Evolutionary conservation across 164 flowering plant species (phyloP), one percentile per base, ranked within the genome.

Genomic region (Macadamia tetraphylla): DNA sequence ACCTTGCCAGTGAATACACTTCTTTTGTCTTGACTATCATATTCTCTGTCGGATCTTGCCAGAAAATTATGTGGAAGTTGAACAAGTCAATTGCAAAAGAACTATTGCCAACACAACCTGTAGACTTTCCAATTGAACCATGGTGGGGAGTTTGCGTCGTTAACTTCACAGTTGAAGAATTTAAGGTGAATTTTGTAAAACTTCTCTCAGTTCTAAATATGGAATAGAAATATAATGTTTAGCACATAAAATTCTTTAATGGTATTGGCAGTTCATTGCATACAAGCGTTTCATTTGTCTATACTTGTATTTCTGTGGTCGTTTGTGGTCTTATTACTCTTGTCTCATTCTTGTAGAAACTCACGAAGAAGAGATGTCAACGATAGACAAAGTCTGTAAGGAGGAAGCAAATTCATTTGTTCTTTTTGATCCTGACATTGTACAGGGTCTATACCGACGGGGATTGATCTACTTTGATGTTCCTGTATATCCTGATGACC

Each of bases 51-150:
- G 76, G 92, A 77, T 81, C 81, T 79, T 18, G 79, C 76, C 88
- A 94, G 99, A 94, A 94, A 89, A 89, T 94, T 63, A 94, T 92
- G 99, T 94, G 99, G 99, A 94, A 92, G 88, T 84, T 92, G 73
- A 92, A 92, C 84, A 94, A 94, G 81, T 92, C 99, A 67, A 94
- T 94, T 77, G 98, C 98, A 35, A 94, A 89, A 79, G 99, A 92
- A 76, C 77, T 89, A 63, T 80, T 94, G 77, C 99, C 99, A n/a
- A 79, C 83, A 32, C 97, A 92, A 75, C 96, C 97, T 65, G 97
- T 88, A 64, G 96, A 94, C 71, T 89, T 94, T 74, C 70, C 81
- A 53, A 87, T 90, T 79, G 99, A 94, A 71, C 88, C 98, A 49
- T 94, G 99, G 99, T 94, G 99, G 99, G 99, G 94, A 74, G 86